Base-by-base conservation (phyloP, 257 asterid species). In the Solanum chiquidenum region DNA sequence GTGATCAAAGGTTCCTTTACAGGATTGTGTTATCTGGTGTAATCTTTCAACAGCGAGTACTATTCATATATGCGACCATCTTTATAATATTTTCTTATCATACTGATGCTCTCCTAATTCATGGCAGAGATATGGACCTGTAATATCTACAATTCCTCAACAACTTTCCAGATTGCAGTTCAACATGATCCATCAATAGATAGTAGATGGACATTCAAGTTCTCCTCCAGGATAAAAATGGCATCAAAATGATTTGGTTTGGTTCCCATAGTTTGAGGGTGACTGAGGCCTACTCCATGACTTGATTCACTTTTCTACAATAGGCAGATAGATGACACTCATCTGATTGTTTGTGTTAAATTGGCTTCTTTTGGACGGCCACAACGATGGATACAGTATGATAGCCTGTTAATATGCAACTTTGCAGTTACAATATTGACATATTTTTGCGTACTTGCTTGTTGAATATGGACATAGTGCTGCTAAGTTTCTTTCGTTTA, bases 161-260 rank as follows among this genome's bases (percentile, higher is more conserved):
- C 99, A 97, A 95, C 94, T 95, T 85, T 97, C 98, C 44, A 94
- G 98, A 91, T 95, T 95, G 90, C 98, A 93, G 91, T 96, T 93
- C 96, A 94, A 95, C 97, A 96, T 94, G 98, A 94, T 96, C 92
- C 94, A 96, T 77, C 94, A 91, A 60, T 94, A 92, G 89, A 86
- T 73, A 33, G 27, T 34, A 52, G 11, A 66, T 76, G 88, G 88
- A 12, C 58, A 29, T 88, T 88, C 27, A 29, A 80, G 29, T 44
- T 25, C 68, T 80, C 27, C 40, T 80, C 42, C 0, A 2, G 42
- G 68, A 16, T 27, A 18, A 29, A 49, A 80, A 16, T 9, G 64
- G 25, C 40, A 80, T 80, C 68, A 18, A 27, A 29, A 29, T 5
- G 42, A 18, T 80, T 46, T 49, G 66, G 29, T 18, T 46, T 14